Conservation (phyloP, 805 yeast species). For the Sugiyamaella qingdaonensis region DNA sequence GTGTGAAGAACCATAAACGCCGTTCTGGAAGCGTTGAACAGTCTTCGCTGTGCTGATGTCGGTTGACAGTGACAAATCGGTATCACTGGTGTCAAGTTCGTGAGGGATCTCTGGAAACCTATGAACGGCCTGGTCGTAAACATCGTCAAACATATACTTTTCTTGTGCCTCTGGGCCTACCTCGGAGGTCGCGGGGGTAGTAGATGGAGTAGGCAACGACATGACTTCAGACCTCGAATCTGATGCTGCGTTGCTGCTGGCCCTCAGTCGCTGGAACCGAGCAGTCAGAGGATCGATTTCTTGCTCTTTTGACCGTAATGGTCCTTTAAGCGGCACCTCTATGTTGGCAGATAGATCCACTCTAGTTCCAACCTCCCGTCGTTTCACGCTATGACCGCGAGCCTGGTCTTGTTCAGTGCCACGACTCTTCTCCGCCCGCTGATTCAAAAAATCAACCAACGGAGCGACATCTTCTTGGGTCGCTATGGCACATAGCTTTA, state of each 20-base stretch:
- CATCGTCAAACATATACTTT: too few relatives aligned
- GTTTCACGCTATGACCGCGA: neutral
- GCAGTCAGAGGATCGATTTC: slow-evolving; percentile 13
- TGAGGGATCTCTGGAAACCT: neutral
- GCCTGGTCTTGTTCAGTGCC: neutral
- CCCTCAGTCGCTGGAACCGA: slow-evolving; percentile 16
- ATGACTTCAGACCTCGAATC: neutral
- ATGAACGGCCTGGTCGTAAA: neutral
- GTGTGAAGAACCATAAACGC: neutral
- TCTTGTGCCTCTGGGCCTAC: too few relatives aligned
- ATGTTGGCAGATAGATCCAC: neutral
- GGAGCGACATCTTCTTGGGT: slow-evolving; percentile 6
- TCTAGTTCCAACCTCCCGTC: slow-evolving; percentile 7
- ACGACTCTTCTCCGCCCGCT: neutral
- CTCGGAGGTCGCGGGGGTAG: neutral
- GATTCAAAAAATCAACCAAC: neutral
- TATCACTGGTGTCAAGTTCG: neutral
- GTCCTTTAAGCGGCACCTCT: neutral
- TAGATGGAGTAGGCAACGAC: neutral
- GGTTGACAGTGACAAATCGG: neutral
- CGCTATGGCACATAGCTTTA: slow-evolving; percentile 15
- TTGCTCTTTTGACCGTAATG: neutral
- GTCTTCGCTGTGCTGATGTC: neutral
- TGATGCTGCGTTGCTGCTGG: slow-evolving; percentile 6
- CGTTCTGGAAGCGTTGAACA: neutral